phyloP scores from a whole-genome alignment of 306 rosid genomes.

The Corylus avellana region DNA sequence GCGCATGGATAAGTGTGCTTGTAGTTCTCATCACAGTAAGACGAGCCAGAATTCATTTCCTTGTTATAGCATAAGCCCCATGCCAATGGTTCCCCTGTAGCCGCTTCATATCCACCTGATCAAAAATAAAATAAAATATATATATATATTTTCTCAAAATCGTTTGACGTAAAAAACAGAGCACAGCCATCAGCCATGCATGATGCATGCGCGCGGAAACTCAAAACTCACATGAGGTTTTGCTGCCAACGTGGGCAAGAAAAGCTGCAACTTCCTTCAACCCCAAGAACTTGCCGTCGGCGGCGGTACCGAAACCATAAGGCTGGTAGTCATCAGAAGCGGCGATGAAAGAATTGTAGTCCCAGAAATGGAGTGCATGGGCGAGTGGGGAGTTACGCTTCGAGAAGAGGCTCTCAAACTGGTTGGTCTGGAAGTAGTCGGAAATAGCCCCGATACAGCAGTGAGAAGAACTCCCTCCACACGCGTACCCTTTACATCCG shows the following conservation, averaged over 20 bases:
- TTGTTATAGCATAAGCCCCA: slow-evolving; percentile 95
- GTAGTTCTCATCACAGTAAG: slow-evolving; percentile 79
- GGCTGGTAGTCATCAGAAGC: slow-evolving; percentile 74
- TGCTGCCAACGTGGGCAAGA: slow-evolving; percentile 84
- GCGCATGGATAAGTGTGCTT: slow-evolving; percentile 81
- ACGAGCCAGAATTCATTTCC: slow-evolving; percentile 90
- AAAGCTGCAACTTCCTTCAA: slow-evolving; percentile 93
- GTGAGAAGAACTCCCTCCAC: slow-evolving; percentile 49
- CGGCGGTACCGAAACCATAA: slow-evolving; percentile 79
- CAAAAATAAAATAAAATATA: neutral
- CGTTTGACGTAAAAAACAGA: too few relatives aligned
- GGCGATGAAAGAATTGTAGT: slow-evolving; percentile 64
- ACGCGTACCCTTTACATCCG: slow-evolving; percentile 44
- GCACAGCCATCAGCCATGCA: too few relatives aligned
- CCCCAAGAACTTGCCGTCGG: slow-evolving; percentile 67
- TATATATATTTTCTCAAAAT: too few relatives aligned
- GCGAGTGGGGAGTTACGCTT: slow-evolving; percentile 78
- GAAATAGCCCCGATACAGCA: slow-evolving; percentile 83
- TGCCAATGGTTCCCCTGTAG: slow-evolving; percentile 94
- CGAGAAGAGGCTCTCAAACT: slow-evolving; percentile 82
- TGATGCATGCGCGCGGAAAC: too few relatives aligned
- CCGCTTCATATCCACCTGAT: slow-evolving; percentile 96
- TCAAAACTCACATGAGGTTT: slow-evolving; percentile 75
- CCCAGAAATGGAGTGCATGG: slow-evolving; percentile 90
- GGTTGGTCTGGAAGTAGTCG: slow-evolving; percentile 69